Evolutionary conservation across 179 eudicot genomes (phyloP).

Genomic region (Actinidia polygama): DNA sequence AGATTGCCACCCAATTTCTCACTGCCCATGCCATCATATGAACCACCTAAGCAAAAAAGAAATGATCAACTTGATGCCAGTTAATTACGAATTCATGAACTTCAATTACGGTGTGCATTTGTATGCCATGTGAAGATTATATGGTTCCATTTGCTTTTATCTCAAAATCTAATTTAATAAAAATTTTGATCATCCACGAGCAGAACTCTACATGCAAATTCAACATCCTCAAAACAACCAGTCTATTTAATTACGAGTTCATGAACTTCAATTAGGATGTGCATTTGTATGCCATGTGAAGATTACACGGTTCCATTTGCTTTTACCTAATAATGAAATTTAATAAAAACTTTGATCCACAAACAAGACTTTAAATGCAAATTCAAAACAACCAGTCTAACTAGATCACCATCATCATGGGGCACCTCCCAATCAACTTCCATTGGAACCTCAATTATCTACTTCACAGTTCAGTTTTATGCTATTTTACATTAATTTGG

Average conservation of each 20-base stretch:
- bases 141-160: neutral
- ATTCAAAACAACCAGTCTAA: neutral
- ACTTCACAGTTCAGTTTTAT: neutral
- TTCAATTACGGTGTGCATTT: neutral
- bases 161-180: neutral
- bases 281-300: too few species aligned
- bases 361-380: neutral
- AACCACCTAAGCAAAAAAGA: neutral
- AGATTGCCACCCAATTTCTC: too few species aligned
- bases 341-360: too few species aligned
- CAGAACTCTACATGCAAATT: too few species aligned
- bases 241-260: too few species aligned
- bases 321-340: too few species aligned
- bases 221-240: too few species aligned
- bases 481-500: neutral
- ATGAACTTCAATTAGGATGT: too few species aligned
- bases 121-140: neutral
- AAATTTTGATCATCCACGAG: neutral
- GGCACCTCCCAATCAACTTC: constrained; percentile 14
- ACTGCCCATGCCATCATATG: neutral
- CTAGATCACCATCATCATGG: neutral
- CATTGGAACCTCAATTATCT: neutral
- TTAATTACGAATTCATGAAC: neutral
- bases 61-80: neutral
- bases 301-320: too few species aligned